These are phyloP conservation scores for Cutaneotrichosporon daszewskae DNA, from an alignment of 1,284 basidiomycete species.

Conservation along the genomic window DNA sequence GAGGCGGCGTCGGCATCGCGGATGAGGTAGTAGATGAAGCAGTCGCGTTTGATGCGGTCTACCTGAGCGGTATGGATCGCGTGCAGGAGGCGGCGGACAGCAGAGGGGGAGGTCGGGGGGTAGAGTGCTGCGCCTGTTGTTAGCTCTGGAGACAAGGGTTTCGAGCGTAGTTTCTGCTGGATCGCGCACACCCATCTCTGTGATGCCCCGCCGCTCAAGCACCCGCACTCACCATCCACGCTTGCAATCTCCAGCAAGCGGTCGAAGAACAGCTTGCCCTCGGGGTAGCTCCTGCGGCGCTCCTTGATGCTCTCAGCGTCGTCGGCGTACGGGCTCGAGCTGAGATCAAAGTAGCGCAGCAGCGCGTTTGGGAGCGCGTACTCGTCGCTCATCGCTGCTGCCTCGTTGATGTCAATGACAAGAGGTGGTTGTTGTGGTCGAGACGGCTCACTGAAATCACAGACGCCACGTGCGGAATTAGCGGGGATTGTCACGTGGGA, in stretches of 20 bases:
- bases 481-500: not conserved
- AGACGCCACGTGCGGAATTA: slow-evolving; percentile 4
- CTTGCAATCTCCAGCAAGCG: slow-evolving; percentile 28
- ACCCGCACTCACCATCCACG: slow-evolving; percentile 27
- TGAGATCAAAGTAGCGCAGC: slow-evolving; percentile 36
- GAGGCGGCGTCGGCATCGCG: slow-evolving; percentile 23
- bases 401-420: not conserved
- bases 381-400: slow-evolving; percentile 18
- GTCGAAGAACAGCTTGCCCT: slow-evolving; percentile 35
- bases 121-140: slow-evolving; percentile 27
- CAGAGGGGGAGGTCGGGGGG: slow-evolving; percentile 34
- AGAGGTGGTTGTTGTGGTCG: not conserved
- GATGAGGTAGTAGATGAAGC: slow-evolving; percentile 41
- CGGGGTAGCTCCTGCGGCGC: slow-evolving; percentile 21
- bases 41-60: slow-evolving; percentile 39
- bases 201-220: not conserved
- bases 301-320: slow-evolving; percentile 7
- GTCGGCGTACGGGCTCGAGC: slow-evolving; percentile 26
- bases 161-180: no score
- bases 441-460: no score
- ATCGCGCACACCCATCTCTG: no score
- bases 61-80: slow-evolving; percentile 25
- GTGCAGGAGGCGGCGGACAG: slow-evolving; percentile 28
- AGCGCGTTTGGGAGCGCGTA: slow-evolving; percentile 30
- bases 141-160: no score